A percentile compares a stretch with the other conserved stretches of the same genome.
Evolutionary conservation across 1,284 basidiomycete species (phyloP).

Genomic region (Albatrellus sp.): DNA sequence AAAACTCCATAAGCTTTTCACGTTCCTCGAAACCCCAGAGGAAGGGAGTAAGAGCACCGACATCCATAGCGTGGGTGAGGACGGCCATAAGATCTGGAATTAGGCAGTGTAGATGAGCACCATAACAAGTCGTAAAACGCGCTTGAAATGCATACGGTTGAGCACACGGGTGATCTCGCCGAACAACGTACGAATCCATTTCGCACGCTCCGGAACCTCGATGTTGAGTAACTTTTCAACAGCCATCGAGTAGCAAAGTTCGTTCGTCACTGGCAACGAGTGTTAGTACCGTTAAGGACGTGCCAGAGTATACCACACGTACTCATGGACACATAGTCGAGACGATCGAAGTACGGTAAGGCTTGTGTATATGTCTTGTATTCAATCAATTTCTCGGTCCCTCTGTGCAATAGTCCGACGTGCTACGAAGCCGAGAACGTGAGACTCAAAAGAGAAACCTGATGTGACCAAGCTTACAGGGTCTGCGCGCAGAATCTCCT

Average conservation of each 20-base stretch:
- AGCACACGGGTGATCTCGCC: constrained; percentile 95
- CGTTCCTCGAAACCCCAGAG: constrained; percentile 99
- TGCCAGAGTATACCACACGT: constrained; percentile 17
- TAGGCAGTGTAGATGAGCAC: constrained; percentile 1
- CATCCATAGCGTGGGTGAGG: constrained; percentile 92
- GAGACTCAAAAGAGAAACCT: constrained; percentile 2
- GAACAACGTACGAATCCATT: constrained; percentile 97
- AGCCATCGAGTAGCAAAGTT: constrained; percentile 92
- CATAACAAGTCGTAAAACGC: constrained; percentile 1
- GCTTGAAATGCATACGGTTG: constrained; percentile 53
- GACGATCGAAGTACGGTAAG: constrained; percentile 97
- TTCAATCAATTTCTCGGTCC: constrained; percentile 98
- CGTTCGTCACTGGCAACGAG: constrained; percentile 73
- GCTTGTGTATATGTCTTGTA: constrained; percentile 99
- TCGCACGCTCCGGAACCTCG: constrained; percentile 94
- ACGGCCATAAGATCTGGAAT: constrained; percentile 87
- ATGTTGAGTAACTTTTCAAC: constrained; percentile 99
- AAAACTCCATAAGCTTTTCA: constrained; percentile 99
- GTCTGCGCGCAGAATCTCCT: constrained; percentile 85
- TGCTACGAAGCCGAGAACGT: constrained; percentile 41
- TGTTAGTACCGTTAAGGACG: constrained; percentile 2
- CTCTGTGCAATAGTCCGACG: constrained; percentile 92
- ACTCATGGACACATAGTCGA: constrained; percentile 99
- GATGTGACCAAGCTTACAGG: constrained; percentile 40
- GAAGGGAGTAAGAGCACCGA: constrained; percentile 97